Base-by-base conservation (phyloP, 2,329 filamentous ascomycete species). In the Pyrenophora graminea region DNA sequence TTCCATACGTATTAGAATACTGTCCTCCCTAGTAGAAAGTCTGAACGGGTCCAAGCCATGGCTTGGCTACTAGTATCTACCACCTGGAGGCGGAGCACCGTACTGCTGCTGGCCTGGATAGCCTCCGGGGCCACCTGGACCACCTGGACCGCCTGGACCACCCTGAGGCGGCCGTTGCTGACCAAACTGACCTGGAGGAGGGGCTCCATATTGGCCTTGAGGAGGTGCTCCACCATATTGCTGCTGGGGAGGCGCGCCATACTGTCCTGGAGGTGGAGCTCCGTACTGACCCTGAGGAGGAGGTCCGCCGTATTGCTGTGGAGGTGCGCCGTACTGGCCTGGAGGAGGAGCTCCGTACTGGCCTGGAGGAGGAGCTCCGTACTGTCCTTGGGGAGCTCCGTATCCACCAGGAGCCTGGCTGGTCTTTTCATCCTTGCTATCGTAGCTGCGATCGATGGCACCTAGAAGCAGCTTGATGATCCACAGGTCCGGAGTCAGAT, bases 391-490 rank as follows among this genome's bases (percentile, higher is more conserved):
- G 46, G 62, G 57, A 27, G 60, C 68, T 12, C 66, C 66, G 34
- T 71, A 68, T n/a, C 61, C 59, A 39, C 67, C 67, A 23, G 61
- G 59, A 19, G 70, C 69, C 19, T 70, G 70, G 55, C 75, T 75
- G 5, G 71, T 69, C 69, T 84, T 83, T 70, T 87, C 85, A 57
- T 87, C 85, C 69, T 87, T 85, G 61, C 78, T 80, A 58, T 87
- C 85, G 59, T 87, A 87, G 17, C 82, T 84, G 19, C 80, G 76
- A 63, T 88, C 85, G 64, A 88, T 86, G 32, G 84, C 81, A 53
- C 85, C 85, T 21, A 88, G 81, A 43, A 88, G 82, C 51, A 88
- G 77, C 72, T 88, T 88, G 56, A 85, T 79, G 62, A 85, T 79
- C 85, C 85, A 87, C 45, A 86, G 79, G 59, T 87, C 84, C 8